Base-by-base conservation (phyloP, 2,329 filamentous ascomycete species). In the Sclerotiophoma versabilis region DNA sequence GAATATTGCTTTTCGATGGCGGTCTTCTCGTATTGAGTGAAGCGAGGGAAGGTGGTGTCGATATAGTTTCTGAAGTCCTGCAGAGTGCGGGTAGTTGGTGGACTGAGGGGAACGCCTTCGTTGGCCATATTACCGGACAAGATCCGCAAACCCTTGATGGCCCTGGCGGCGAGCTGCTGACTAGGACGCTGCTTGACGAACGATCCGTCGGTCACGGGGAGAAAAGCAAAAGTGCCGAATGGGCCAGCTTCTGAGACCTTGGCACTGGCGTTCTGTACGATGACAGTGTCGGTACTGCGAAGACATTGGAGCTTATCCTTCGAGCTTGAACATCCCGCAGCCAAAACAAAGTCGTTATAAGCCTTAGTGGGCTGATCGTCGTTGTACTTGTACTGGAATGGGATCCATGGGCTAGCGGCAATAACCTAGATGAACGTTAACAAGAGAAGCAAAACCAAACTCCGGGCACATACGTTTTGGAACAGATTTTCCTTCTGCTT, bases 221-320 rank as follows among this genome's bases (percentile, higher is more conserved):
- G 63, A 49, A 73, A 79, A 38, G 75, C 75, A 51, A 75, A 78
- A n/a, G 72, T 73, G 4, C 77, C 77, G 44, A 75, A 78, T 6
- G 66, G 63, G 8, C 70, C 63, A 20, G 70, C 66, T 62, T 69
- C 66, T 5, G 66, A 72, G 42, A 72, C 68, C 37, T 62, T 64
- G 38, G 59, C 61, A 51, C 65, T 69, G 45, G 68, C 71, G 17
- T 66, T 69, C 36, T 70, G 72, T 0, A 71, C 59, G 11, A 65
- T 54, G 2, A 55, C 37, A 9, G 66, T 63, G 30, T 71, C 63
- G 37, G 62, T 44, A 33, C 46, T 51, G 30, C 68, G 67, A 5
- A 74, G 62, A 43, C 71, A 74, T 9, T 63, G 38, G 3, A 74
- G 60, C 1, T 58, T 72, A 20, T 69, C 54, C 9, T 57, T 46